Conservation (phyloP, 1,284 basidiomycete species). For the Fomitopsis schrenkii region DNA sequence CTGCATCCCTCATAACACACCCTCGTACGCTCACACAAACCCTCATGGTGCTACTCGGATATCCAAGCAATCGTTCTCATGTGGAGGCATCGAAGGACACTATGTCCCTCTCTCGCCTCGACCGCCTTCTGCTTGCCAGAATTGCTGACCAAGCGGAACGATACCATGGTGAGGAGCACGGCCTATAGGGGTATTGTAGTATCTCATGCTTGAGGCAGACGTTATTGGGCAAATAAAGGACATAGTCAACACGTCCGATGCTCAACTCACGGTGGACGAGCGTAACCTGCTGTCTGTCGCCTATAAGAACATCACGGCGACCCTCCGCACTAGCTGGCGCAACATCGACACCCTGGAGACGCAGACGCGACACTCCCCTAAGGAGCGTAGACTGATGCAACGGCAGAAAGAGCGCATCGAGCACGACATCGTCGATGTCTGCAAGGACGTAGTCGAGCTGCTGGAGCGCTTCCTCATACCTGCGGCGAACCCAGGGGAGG, state of each 20-base stretch:
- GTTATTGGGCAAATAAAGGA: slow-evolving; percentile 55
- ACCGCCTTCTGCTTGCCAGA: slow-evolving; percentile 54
- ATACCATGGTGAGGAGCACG: slow-evolving; percentile 46
- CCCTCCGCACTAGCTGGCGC: slow-evolving; percentile 60
- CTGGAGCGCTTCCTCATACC: slow-evolving; percentile 52
- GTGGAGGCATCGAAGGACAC: slow-evolving; percentile 11
- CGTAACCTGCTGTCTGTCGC: slow-evolving; percentile 67
- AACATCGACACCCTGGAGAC: slow-evolving; percentile 53
- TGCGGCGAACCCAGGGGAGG: slow-evolving; percentile 53
- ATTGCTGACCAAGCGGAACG: slow-evolving; percentile 65
- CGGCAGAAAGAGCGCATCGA: slow-evolving; percentile 53
- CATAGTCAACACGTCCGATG: slow-evolving; percentile 44
- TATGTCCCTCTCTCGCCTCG: slow-evolving; percentile 25
- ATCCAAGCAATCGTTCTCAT: not conserved
- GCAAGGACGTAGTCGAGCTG: slow-evolving; percentile 54
- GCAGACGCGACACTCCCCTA: slow-evolving; percentile 28
- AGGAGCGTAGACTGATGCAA: slow-evolving; percentile 46
- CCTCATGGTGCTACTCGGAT: not conserved
- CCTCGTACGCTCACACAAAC: not conserved
- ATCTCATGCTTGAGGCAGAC: slow-evolving; percentile 32
- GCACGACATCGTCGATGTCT: slow-evolving; percentile 49
- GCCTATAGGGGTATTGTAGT: not conserved
- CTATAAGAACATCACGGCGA: slow-evolving; percentile 66
- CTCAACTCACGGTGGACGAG: slow-evolving; percentile 55
- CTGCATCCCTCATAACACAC: not conserved